Base-by-base conservation (phyloP, 257 asterid genomes). In the Lycium barbarum region DNA sequence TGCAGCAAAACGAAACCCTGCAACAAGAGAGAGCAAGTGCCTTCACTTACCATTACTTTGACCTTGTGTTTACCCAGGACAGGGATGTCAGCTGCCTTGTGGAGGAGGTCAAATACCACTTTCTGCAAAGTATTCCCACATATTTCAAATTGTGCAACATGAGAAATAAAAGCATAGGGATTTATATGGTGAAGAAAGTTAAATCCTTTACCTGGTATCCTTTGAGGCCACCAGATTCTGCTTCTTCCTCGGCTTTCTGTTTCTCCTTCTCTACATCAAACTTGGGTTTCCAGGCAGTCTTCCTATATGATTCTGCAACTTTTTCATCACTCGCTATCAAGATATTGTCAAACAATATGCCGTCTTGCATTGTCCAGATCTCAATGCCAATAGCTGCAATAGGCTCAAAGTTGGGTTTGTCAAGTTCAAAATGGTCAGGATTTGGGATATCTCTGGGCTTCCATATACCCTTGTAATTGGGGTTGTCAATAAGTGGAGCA, bases 361-460 rank as follows among this genome's bases (percentile, higher is more conserved):
- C 98, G 82, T 95, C 98, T 83, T 95, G 98, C 99, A 95, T 95
- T 40, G 98, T 95, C 99, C 98, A 96, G 79, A 96, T 95, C 91
- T 96, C 99, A 86, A 96, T 95, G 15, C 99, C 99, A 82, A 95
- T 68, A 59, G 99, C 99, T 12, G 99, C 98, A 85, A 95, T 91
- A 63, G 98, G 98, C 88, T 96, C 99, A 84, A 95, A 93, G 90
- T 96, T 80, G 0, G 98, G 98, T 80, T 81, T 93, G 18, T 94
- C 95, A 20, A 96, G 91, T 90, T 96, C 96, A 82, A 91, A 95
- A 88, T 90, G 93, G 90, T 84, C 89, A 0, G 99, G 99, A 88
- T 96, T 96, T 3, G 91, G 97, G 84, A 96, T 96, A 66, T 91
- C 91, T 85, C 80, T 91, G 4, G 98, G 96, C 91, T 96, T 91